Evolutionary conservation across 2,329 filamentous ascomycete genomes (phyloP), one percentile per base, ranked within the genome.

Genomic region (Emericellopsis cladophorae): DNA sequence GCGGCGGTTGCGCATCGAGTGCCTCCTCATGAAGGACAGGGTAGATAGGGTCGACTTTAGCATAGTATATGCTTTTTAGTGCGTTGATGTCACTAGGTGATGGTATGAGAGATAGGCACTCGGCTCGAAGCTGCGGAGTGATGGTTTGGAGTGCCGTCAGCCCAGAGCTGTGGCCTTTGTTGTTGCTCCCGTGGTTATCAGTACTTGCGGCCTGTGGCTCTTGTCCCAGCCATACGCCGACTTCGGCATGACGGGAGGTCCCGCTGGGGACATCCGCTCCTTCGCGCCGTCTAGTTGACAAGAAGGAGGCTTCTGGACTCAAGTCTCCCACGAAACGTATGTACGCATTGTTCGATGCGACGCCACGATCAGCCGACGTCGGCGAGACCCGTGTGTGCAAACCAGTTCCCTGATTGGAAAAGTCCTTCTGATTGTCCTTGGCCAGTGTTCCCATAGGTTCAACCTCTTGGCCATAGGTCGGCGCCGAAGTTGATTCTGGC

Each of bases 241-340:
- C 45, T 14, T 41, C 33, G n/a, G 38, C 43, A 22, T 41, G 46
- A 16, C 45, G 39, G 4, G 45, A 42, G 11, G 33, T 32, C 7
- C 37, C 32, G 15, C 15, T 32, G 33, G 32, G 18, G n/a, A 35
- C 21, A 18, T 41, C 33, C 11, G 14, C 12, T n/a, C 21, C 26
- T 7, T 29, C 40, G 22, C n/a, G 32, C 14, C 8, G 40, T 31
- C 26, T 24, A 23, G 43, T 45, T 15, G 42, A 42, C 7, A 51
- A 42, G 34, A 51, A 51, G 1, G 49, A 45, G 3, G 47, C 48
- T 32, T 51, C 48, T 6, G 49, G 49, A 36, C 47, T 49, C 10
- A 51, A 31, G 29, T 51, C 48, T 12, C 47, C 48, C 14, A 51
- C 48, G 26, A 51, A 51, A 37, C 41, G 45, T 31, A 42, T 22